A percentile compares a stretch with the other conserved stretches of the same genome.
phyloP scores from a whole-genome alignment of 78 protist genomes.

The Fonticula alba region DNA sequence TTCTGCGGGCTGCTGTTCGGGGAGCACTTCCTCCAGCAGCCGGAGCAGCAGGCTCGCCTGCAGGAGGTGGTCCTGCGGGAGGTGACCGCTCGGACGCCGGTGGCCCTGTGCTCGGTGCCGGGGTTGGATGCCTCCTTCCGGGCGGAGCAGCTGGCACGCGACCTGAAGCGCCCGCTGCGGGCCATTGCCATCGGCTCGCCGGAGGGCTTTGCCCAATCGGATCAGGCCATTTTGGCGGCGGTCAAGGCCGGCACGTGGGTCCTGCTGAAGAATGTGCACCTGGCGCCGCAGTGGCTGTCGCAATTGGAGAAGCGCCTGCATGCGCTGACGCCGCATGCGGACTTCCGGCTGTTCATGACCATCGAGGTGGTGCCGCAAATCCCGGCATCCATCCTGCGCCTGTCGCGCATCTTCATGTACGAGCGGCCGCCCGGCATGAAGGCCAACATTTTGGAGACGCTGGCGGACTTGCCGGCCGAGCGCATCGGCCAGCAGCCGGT shows the following conservation, averaged over 20 bases:
- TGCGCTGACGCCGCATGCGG: constrained; percentile 32
- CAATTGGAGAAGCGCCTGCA: constrained; percentile 74
- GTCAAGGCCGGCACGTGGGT: constrained; percentile 79
- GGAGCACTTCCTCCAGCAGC: constrained; percentile 9
- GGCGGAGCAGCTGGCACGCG: constrained; percentile 36
- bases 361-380: constrained; percentile 62
- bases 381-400: constrained; percentile 64
- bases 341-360: constrained; percentile 80
- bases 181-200: constrained; percentile 87
- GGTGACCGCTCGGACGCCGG: constrained; percentile 33
- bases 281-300: constrained; percentile 78
- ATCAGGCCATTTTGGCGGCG: constrained; percentile 53
- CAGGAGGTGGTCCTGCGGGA: not conserved
- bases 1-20: constrained; percentile 49
- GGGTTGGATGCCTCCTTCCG: constrained; percentile 73
- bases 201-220: constrained; percentile 77
- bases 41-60: not conserved
- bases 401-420: constrained; percentile 50
- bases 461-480: constrained; percentile 3
- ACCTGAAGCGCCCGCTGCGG: constrained; percentile 1
- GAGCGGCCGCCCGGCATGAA: constrained; percentile 89
- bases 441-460: constrained; percentile 31
- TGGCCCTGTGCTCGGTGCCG: constrained; percentile 60
- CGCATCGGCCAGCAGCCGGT: constrained; percentile 17
- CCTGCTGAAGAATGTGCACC: constrained; percentile 87